Percentiles rank a stretch among this genome's conserved stretches.
Conservation (phyloP, 768 basidiomycete genomes). For the Leccinum incarnatum region DNA sequence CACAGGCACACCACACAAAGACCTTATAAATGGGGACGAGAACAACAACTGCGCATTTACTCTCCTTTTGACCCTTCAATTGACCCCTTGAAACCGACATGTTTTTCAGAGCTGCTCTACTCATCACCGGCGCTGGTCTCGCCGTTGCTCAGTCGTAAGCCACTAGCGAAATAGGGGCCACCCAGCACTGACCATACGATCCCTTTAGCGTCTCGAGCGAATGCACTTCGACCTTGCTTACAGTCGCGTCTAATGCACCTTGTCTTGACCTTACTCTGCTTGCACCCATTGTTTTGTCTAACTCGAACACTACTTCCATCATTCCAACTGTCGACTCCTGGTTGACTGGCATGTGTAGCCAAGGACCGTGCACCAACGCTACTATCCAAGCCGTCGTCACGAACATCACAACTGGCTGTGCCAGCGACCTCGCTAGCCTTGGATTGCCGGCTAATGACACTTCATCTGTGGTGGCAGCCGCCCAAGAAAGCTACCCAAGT, state of each 20-base stretch:
- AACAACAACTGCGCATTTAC: slow-evolving; percentile 10
- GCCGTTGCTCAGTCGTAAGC: slow-evolving; percentile 46
- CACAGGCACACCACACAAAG: background rate
- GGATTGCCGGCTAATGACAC: slow-evolving; percentile 20
- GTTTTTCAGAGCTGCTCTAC: slow-evolving; percentile 26
- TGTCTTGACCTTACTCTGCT: slow-evolving; percentile 42
- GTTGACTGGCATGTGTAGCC: slow-evolving; percentile 55
- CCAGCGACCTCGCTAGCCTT: slow-evolving; percentile 34
- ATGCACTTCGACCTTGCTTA: slow-evolving; percentile 48
- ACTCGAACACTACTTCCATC: slow-evolving; percentile 31
- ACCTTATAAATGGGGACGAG: slow-evolving; percentile 16
- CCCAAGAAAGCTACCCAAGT: slow-evolving; percentile 57
- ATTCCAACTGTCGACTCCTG: slow-evolving; percentile 52
- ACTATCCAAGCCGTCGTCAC: slow-evolving; percentile 54
- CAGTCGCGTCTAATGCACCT: slow-evolving; percentile 38
- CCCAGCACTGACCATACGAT: background rate
- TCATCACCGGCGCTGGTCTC: slow-evolving; percentile 35
- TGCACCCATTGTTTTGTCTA: slow-evolving; percentile 24
- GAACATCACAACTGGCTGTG: slow-evolving; percentile 54
- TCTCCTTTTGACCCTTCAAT: background rate
- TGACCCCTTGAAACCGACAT: slow-evolving; percentile 6
- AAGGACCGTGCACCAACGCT: slow-evolving; percentile 53
- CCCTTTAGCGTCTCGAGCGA: slow-evolving; percentile 18
- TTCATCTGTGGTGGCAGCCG: slow-evolving; percentile 31
- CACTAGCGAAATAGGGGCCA: background rate